Percentiles rank a stretch among this genome's conserved stretches.
Conservation (phyloP, 441 rosid species). For the Capsella rubella region DNA sequence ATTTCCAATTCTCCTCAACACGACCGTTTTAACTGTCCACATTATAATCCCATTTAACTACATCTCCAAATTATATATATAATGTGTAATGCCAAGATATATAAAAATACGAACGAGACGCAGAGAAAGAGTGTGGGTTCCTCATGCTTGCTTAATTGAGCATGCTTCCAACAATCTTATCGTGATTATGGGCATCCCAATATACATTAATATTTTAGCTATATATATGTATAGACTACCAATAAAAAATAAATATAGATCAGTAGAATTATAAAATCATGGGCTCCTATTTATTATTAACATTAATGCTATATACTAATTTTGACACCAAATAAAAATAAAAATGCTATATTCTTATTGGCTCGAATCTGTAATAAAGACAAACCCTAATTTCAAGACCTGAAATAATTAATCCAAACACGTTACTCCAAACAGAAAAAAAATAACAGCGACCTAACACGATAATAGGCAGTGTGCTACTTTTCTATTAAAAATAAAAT, state of each 20-base stretch:
- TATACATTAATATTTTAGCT: not conserved
- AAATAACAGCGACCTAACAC: constrained; percentile 22
- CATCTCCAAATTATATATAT: not conserved
- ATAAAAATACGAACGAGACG: not conserved
- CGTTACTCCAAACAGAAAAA: constrained; percentile 29
- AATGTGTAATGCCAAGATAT: not conserved
- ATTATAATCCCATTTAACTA: not conserved
- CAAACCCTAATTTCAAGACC: constrained; percentile 29
- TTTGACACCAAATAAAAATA: no score
- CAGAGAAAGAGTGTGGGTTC: constrained; percentile 30
- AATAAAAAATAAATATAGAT: no score
- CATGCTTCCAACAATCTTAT: constrained; percentile 30
- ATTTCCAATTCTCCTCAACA: not conserved
- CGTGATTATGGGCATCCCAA: constrained; percentile 34
- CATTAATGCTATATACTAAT: not conserved
- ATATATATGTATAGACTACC: not conserved
- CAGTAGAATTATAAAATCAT: constrained; percentile 1
- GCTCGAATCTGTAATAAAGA: constrained; percentile 35
- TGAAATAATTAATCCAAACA: constrained; percentile 34
- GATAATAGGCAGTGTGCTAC: constrained; percentile 16
- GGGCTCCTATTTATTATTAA: constrained; percentile 15
- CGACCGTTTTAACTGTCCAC: constrained; percentile 25
- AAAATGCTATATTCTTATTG: not conserved
- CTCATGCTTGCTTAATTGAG: constrained; percentile 30
- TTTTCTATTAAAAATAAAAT: not conserved